These are phyloP conservation scores for Ophiostoma ulmi DNA, from an alignment of 2,329 filamentous ascomycete genomes.

Conservation along the genomic window DNA sequence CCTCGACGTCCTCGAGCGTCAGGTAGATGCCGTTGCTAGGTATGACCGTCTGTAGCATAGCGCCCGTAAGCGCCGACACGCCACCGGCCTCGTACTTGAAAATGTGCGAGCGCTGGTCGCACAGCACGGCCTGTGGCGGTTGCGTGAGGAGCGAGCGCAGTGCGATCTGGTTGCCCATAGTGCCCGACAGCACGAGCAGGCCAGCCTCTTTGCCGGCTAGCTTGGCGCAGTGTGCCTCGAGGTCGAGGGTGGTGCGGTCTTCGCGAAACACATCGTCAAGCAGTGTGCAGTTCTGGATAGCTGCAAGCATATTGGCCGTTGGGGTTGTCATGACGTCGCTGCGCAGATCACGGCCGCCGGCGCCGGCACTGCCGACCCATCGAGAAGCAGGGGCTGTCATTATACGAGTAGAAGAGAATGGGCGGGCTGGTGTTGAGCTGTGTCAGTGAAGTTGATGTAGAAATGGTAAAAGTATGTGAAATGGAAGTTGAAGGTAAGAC, in stretches of 20 bases:
- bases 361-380: slow-evolving; percentile 35
- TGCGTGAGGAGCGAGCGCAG: slow-evolving; percentile 71
- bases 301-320: slow-evolving; percentile 73
- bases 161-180: slow-evolving; percentile 89
- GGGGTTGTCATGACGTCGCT: slow-evolving; percentile 62
- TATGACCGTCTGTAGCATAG: slow-evolving; percentile 60
- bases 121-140: slow-evolving; percentile 75
- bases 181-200: slow-evolving; percentile 80
- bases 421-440: neutral
- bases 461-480: neutral
- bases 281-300: slow-evolving; percentile 68
- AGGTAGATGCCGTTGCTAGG: slow-evolving; percentile 68
- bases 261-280: slow-evolving; percentile 80
- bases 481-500: neutral
- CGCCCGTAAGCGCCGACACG: slow-evolving; percentile 58
- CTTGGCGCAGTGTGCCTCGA: slow-evolving; percentile 69
- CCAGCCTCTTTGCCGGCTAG: slow-evolving; percentile 71
- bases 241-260: slow-evolving; percentile 68
- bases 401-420: neutral
- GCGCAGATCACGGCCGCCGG: slow-evolving; percentile 34
- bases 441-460: neutral
- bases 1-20: slow-evolving; percentile 69
- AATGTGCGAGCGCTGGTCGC: slow-evolving; percentile 75
- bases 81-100: slow-evolving; percentile 61
- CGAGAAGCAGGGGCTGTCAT: slow-evolving; percentile 1